Base-by-base conservation (phyloP, 768 basidiomycete genomes). In the Tricholoma hemisulphureum region DNA sequence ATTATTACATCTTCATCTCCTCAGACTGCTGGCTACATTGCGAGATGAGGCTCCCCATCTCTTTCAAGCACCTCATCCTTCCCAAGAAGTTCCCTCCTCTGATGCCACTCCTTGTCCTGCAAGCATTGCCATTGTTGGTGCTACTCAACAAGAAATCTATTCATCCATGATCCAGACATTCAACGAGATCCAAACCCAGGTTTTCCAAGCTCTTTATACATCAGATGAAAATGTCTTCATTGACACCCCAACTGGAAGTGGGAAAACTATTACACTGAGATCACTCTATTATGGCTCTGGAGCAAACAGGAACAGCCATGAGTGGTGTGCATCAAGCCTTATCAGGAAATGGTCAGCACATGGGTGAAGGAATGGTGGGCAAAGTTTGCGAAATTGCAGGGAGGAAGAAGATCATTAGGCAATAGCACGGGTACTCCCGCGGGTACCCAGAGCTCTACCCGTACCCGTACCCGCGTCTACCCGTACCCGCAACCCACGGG, bases 141-240 rank as follows among this genome's bases (percentile, higher is more conserved):
- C 78, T 99, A 3, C 94, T 96, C 72, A 97, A 97, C 81, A 86
- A 88, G 79, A 80, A 1, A 83, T 98, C 41, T 99, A 98, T 71
- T 83, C 86, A 1, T 83, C 81, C 16, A 84, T 84, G 0, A 87
- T 98, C 61, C 80, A 85, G 60, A 86, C 85, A 0, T 98, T 98
- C 81, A 98, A 98, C 83, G 98, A 98, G 74, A 98, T 98, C 60
- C 97, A 98, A 70, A 98, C 94, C 0, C 97, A 98, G 72, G 95
- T 97, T 45, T 98, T 99, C 88, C 95, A 98, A 65, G 95, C 96
- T 0, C 80, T 99, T 0, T 99, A 98, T 71, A 94, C 92, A 0
- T 88, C 93, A 0, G 95, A 98, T 65, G 97, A 98, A 67, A 98
- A 96, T 65, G 89, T 96, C 41, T 95, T 98, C 68, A 87, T 99